A percentile compares a stretch with the other conserved stretches of the same genome.
Evolutionary conservation across 805 yeast species (phyloP).

Genomic region (Yamadazyma tumulicola): DNA sequence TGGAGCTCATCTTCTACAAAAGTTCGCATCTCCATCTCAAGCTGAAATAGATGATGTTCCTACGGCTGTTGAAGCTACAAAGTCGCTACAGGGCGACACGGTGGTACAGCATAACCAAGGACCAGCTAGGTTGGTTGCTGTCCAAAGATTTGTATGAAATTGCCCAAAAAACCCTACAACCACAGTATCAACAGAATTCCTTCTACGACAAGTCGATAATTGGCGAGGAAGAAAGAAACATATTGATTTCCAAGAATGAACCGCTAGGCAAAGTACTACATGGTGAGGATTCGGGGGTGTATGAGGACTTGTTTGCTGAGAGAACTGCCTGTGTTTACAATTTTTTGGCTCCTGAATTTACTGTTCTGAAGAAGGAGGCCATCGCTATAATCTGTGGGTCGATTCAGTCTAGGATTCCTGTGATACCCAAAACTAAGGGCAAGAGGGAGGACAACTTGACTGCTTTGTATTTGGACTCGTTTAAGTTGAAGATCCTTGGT

Average conservation of each 20-base stretch:
- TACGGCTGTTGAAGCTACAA: neutral
- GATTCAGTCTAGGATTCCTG: slow-evolving; percentile 14
- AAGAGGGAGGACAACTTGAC: neutral
- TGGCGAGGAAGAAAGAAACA: slow-evolving; percentile 1
- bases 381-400: slow-evolving; percentile 27
- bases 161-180: slow-evolving; percentile 1
- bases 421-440: slow-evolving; percentile 7
- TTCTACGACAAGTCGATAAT: slow-evolving; percentile 14
- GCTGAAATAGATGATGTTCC: neutral
- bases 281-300: slow-evolving; percentile 9
- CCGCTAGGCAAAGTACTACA: slow-evolving; percentile 3
- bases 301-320: neutral
- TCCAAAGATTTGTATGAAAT: slow-evolving; percentile 6
- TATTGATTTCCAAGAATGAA: slow-evolving; percentile 2
- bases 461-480: slow-evolving; percentile 5
- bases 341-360: slow-evolving; percentile 1
- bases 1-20: slow-evolving; percentile 10
- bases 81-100: neutral
- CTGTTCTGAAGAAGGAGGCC: slow-evolving; percentile 21
- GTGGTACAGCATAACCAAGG: neutral
- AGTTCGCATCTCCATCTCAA: slow-evolving; percentile 4
- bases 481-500: slow-evolving; percentile 27
- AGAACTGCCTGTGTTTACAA: neutral
- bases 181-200: slow-evolving; percentile 8
- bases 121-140: slow-evolving; percentile 1